Evolutionary conservation across 1,284 basidiomycete genomes (phyloP).

Genomic region (Ustilago tritici): DNA sequence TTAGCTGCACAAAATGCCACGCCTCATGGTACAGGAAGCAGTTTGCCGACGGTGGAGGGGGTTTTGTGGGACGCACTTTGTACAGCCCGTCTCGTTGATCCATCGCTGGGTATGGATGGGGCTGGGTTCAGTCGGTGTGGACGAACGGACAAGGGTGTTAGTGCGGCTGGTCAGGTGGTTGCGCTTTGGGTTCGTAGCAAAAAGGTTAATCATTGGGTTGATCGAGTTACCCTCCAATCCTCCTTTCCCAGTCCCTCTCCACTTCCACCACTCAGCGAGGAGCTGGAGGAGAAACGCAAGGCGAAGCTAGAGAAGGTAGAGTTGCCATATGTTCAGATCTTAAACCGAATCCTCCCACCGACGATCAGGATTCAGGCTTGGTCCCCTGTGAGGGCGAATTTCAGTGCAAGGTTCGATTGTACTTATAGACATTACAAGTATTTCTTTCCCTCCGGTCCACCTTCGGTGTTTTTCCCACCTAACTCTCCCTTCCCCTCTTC

Average conservation of each 20-base stretch:
- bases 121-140: conserved; percentile 93
- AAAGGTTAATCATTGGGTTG: conserved; percentile 58
- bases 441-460: conserved; percentile 75
- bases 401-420: conserved; percentile 91
- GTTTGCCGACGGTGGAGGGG: conserved; percentile 89
- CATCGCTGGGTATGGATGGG: conserved; percentile 67
- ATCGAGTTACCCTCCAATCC: conserved; percentile 15
- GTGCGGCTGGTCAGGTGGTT: conserved; percentile 92
- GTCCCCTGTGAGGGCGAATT: conserved; percentile 85
- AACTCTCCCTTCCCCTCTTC: background rate
- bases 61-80: conserved; percentile 81
- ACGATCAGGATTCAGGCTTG: conserved; percentile 93
- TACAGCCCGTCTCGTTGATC: conserved; percentile 60
- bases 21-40: conserved; percentile 67
- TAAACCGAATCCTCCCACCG: conserved; percentile 90
- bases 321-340: conserved; percentile 81
- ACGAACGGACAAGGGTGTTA: conserved; percentile 93
- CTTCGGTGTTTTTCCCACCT: conserved; percentile 36
- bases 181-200: conserved; percentile 78
- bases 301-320: conserved; percentile 71
- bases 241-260: conserved; percentile 3
- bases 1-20: conserved; percentile 77
- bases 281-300: conserved; percentile 44
- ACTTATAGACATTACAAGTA: conserved; percentile 95
- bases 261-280: background rate